Conservation (phyloP, 371 early-diverging fungal genomes). For the Massospora cicadina region DNA sequence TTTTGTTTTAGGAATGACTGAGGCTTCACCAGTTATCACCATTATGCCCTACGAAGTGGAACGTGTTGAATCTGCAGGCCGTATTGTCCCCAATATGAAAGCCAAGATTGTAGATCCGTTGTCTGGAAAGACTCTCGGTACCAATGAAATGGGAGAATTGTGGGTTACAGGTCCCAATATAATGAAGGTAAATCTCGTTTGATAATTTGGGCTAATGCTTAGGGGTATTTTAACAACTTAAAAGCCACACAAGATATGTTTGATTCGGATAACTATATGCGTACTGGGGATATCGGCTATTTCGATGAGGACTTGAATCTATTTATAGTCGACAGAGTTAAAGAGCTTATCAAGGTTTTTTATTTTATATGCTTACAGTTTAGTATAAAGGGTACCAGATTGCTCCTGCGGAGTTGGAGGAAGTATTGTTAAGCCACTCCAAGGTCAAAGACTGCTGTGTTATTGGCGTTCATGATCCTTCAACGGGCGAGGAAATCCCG, state of each 20-base stretch:
- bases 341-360: constrained; percentile 41
- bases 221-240: constrained; percentile 43
- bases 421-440: constrained; percentile 40
- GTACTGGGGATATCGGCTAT: constrained; percentile 68
- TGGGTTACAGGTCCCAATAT: constrained; percentile 13
- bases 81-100: constrained; percentile 14
- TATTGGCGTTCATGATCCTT: constrained; percentile 33
- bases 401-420: constrained; percentile 60
- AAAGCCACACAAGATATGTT: constrained; percentile 49
- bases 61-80: constrained; percentile 9
- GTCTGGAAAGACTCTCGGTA: not conserved
- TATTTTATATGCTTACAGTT: constrained; percentile 1
- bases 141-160: constrained; percentile 5
- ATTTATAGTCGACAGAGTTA: constrained; percentile 45
- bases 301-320: constrained; percentile 36
- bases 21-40: constrained; percentile 12
- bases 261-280: constrained; percentile 50
- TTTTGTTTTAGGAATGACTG: constrained; percentile 12
- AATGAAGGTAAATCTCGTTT: constrained; percentile 22
- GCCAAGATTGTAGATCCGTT: constrained; percentile 19
- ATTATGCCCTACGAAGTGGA: not conserved
- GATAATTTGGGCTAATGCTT: constrained; percentile 15
- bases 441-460: constrained; percentile 56
- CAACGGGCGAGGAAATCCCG: constrained; percentile 9
- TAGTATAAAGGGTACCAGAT: constrained; percentile 63